Evolutionary conservation across 1,284 basidiomycete genomes (phyloP).

Genomic region (Microbotryum silenes-acaulis): DNA sequence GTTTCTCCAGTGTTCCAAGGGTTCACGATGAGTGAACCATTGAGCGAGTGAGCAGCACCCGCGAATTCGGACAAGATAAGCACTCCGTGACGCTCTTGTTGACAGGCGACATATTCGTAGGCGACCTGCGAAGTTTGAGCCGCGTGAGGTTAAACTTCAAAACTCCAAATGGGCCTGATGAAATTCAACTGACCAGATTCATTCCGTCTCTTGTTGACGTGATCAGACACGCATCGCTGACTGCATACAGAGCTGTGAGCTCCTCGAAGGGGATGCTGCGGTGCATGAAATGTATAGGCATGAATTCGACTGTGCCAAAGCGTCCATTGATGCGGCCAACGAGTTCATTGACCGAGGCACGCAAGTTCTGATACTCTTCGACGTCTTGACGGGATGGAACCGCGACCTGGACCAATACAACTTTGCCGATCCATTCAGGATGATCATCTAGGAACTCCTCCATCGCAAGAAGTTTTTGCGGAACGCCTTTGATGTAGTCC

Average conservation of each 20-base stretch:
- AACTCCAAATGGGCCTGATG: neutral
- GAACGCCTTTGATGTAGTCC: conserved; percentile 99
- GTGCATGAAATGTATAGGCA: conserved; percentile 99
- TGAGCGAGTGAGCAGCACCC: conserved; percentile 90
- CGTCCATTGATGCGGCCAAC: conserved; percentile 97
- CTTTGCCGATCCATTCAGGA: conserved; percentile 98
- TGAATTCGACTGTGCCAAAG: conserved; percentile 96
- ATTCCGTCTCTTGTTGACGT: conserved; percentile 94
- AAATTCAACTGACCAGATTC: conserved; percentile 68
- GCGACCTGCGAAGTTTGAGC: conserved; percentile 61
- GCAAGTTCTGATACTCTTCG: conserved; percentile 96
- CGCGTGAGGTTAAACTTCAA: neutral
- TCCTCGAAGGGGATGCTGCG: conserved; percentile 85
- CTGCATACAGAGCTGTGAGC: conserved; percentile 89
- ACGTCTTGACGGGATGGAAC: conserved; percentile 97
- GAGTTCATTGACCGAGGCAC: conserved; percentile 92
- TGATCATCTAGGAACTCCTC: conserved; percentile 95
- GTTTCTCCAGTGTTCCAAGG: conserved; percentile 72
- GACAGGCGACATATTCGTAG: conserved; percentile 97
- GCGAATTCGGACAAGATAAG: conserved; percentile 99
- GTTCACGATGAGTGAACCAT: conserved; percentile 89
- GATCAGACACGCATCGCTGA: conserved; percentile 93
- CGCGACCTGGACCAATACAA: conserved; percentile 91
- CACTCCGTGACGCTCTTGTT: conserved; percentile 81
- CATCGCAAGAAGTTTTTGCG: conserved; percentile 92